Evolutionary conservation across 345 rosid genomes (phyloP), one percentile per base, ranked within the genome.

Genomic region (Zanthoxylum bungeanum): DNA sequence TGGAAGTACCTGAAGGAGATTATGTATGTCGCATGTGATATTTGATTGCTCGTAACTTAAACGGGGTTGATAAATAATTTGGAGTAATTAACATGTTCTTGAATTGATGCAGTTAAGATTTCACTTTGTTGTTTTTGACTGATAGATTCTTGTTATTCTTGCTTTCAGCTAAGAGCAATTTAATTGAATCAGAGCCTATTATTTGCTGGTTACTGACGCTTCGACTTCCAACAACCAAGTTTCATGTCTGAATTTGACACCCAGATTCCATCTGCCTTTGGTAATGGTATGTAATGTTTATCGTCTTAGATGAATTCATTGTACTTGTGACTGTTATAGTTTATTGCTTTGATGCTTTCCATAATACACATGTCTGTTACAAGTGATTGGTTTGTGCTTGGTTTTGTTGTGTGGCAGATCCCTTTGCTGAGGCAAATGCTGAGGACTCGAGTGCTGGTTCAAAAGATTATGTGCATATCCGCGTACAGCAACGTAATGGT

Each of bases 401-500:
- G n/a, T n/a, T n/a, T n/a, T n/a, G n/a, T 56, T 14, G 12, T 34
- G 47, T 19, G 2, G 77, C 80, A 84, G 90, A 86, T 71, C 90
- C 90, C 76, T 86, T 86, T 82, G 90, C 88, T 69, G 90, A 86
- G 81, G 90, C 88, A 60, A 82, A 82, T 85, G 93, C 71, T 81
- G 97, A 91, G 77, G 92, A 91, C 81, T 82, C 89, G 9, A 89
- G 92, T 82, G 91, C 89, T 40, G 91, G 92, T 51, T 53, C 86
- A 65, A 88, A 86, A 72, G 93, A 88, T 65, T 86, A 86, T 77
- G 88, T 88, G 53, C 93, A 88, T 71, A 81, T 85, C n/a, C 89
- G 96, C 62, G 74, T 86, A 2, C 96, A 90, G 81, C 93, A 88
- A 70, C 85, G 92, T 60, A 90, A 90, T 84, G 96, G 96, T 68